Evolutionary conservation across 208 protist species (phyloP), one percentile per base, ranked within the genome.

Genomic region (Plasmodiophora brassicae): DNA sequence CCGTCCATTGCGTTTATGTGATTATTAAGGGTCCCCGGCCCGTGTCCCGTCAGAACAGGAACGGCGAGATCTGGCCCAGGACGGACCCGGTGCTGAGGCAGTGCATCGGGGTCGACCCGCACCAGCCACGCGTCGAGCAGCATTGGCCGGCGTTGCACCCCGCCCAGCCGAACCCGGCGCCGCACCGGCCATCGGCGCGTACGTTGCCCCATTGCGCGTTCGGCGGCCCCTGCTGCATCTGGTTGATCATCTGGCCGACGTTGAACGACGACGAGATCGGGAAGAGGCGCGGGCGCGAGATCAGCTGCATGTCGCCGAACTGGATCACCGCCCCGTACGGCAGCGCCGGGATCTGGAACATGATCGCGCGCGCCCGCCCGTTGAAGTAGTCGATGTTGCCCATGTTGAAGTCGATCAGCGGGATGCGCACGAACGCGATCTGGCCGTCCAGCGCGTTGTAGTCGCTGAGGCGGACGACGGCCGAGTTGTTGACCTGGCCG

Each of bases 371-470:
- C 41, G 41, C 32, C 32, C 65, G 65, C 20, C 65, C 65, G 65
- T 78, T 78, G 65, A 78, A 78, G 32, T 38, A 78, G 65, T 78
- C 65, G 5, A 14, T n/a, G 5, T n/a, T 38, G 10, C 20, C 5
- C 20, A 38, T 78, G 10, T 8, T 8, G 41, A 78, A 78, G n/a
- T 78, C 65, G 41, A 38, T 78, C 65, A 78, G n/a, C 5, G 65
- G 65, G 65, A 78, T 78, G n/a, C 65, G 65, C 10, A 78, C n/a
- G 65, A 78, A 78, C 65, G 65, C 41, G 41, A 44, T 38, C 41
- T 78, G 65, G 20, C 65, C 65, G n/a, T 78, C n/a, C n/a, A 78
- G n/a, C 14, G 65, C 14, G 41, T 78, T 78, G n/a, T 78, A 78
- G 32, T n/a, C 32, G 10, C 32, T 44, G 20, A 78, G n/a, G n/a